Evolutionary conservation across 805 yeast genomes (phyloP).

Genomic region (Kodamaea laetipori): DNA sequence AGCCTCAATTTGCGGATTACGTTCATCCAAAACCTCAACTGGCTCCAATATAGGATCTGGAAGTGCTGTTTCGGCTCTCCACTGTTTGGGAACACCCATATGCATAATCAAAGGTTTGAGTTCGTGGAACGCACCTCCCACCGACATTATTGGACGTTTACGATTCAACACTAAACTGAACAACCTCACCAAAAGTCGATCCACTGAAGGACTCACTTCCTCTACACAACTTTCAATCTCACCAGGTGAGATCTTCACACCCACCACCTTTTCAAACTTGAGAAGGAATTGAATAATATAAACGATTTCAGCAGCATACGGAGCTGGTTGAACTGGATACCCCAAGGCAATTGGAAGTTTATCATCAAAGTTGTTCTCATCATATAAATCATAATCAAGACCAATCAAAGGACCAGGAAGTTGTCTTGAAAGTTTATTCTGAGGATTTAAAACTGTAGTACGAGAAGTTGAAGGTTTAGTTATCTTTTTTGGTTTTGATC

Average conservation of each 20-base stretch:
- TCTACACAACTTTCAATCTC: conserved; percentile 29
- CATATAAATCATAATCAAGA: conserved; percentile 38
- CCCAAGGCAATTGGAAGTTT: conserved; percentile 36
- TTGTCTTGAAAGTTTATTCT: conserved; percentile 33
- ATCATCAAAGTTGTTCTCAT: conserved; percentile 32
- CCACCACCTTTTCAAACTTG: conserved; percentile 32
- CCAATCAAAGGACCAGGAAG: conserved; percentile 44
- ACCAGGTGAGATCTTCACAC: conserved; percentile 36
- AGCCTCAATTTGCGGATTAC: conserved; percentile 23
- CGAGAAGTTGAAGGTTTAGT: conserved; percentile 13
- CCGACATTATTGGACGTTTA: conserved; percentile 28
- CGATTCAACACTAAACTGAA: conserved; percentile 40
- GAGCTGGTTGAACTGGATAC: conserved; percentile 26
- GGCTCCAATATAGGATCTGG: conserved; percentile 19
- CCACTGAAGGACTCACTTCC: conserved; percentile 34
- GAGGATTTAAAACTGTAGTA: conserved; percentile 36
- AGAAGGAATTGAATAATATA: conserved; percentile 34
- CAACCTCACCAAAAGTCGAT: conserved; percentile 32
- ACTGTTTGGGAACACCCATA: conserved; percentile 42
- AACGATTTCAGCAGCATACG: conserved; percentile 36
- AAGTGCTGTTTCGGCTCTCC: conserved; percentile 29
- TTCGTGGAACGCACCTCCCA: conserved; percentile 35
- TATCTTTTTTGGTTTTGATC: conserved; percentile 7
- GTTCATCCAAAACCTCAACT: conserved; percentile 21
- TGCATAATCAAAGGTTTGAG: conserved; percentile 27